Conservation (phyloP, 371 early-diverging fungal species). For the Mucor mucedo region DNA sequence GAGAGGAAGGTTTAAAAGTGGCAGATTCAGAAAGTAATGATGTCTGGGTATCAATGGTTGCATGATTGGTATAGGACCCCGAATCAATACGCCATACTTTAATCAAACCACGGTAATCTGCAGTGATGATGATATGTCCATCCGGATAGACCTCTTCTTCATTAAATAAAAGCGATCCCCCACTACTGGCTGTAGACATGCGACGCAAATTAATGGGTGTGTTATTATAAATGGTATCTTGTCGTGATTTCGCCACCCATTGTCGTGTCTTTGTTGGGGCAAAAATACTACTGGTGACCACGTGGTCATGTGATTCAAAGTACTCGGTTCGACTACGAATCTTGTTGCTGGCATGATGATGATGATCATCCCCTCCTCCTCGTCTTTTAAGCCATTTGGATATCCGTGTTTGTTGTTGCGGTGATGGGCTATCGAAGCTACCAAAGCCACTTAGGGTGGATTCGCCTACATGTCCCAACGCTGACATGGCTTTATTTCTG, state of each 20-base stretch:
- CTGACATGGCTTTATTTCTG: constrained; percentile 18
- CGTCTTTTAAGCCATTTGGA: constrained; percentile 32
- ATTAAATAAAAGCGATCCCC: neutral
- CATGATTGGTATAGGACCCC: constrained; percentile 8
- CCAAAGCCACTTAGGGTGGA: constrained; percentile 4
- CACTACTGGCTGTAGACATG: constrained; percentile 16
- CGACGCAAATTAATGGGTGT: constrained; percentile 15
- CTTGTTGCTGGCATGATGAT: constrained; percentile 20
- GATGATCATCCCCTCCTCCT: neutral
- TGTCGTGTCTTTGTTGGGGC: constrained; percentile 65
- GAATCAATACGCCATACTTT: constrained; percentile 70
- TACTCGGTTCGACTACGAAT: constrained; percentile 35
- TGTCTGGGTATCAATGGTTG: neutral
- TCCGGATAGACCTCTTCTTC: constrained; percentile 36
- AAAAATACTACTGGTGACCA: constrained; percentile 66
- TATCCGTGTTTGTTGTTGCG: constrained; percentile 16
- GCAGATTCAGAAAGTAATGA: neutral
- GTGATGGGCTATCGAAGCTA: constrained; percentile 10
- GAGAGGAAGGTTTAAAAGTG: constrained; percentile 5
- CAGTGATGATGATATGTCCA: constrained; percentile 65
- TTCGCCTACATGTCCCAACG: constrained; percentile 22
- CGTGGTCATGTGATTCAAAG: constrained; percentile 55
- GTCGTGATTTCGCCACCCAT: constrained; percentile 50
- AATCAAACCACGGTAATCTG: constrained; percentile 62
- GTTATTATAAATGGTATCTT: constrained; percentile 46